A percentile compares a stretch with the other conserved stretches of the same genome.
These are phyloP conservation scores for Rhododendron ferrugineum DNA, from an alignment of 148 eudicot species.

Conservation along the genomic window DNA sequence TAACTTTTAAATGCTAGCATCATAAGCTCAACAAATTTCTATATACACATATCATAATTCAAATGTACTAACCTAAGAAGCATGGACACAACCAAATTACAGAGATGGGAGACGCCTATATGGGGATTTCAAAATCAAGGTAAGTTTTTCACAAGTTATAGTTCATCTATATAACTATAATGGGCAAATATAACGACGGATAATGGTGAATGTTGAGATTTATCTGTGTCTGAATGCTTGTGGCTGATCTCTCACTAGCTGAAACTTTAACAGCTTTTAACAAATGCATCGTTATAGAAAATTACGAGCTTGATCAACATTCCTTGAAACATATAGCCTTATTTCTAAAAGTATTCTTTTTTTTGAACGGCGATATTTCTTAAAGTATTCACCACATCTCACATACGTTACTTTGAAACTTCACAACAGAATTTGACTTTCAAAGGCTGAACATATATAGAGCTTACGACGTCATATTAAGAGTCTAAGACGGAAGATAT, in stretches of 20 bases:
- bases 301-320: background rate
- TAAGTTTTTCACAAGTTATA: background rate
- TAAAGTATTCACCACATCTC: background rate
- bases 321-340: background rate
- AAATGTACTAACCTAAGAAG: background rate
- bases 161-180: background rate
- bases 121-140: background rate
- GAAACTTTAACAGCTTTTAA: background rate
- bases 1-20: background rate
- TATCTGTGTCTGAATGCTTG: background rate
- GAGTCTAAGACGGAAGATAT: background rate
- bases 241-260: background rate
- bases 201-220: background rate
- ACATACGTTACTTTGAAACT: background rate
- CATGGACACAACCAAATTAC: background rate
- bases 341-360: background rate
- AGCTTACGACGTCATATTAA: background rate
- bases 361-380: background rate
- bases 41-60: background rate
- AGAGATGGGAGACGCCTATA: background rate
- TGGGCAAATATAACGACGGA: background rate
- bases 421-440: background rate
- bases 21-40: background rate
- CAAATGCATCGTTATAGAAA: background rate
- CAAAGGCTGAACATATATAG: background rate